phyloP scores from a whole-genome alignment of 768 basidiomycete species.

The Piloderma croceum region DNA sequence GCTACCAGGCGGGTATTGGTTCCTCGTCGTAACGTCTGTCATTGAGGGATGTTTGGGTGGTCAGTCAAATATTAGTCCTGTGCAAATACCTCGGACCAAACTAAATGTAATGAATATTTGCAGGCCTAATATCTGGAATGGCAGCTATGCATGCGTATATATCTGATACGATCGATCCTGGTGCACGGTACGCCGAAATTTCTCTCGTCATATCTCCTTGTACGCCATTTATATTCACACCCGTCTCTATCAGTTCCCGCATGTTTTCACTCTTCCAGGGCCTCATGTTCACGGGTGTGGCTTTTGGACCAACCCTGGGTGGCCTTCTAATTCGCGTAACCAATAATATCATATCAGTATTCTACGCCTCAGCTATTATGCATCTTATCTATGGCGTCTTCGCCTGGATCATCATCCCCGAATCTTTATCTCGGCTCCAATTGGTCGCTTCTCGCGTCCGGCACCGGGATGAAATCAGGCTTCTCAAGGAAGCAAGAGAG shows the following conservation, averaged over 20 bases:
- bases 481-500: constrained; percentile 11
- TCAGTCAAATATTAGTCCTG: constrained; percentile 35
- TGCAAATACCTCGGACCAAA: no score
- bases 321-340: constrained; percentile 56
- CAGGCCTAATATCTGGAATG: constrained; percentile 45
- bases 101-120: constrained; percentile 19
- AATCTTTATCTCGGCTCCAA: constrained; percentile 57
- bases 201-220: neutral
- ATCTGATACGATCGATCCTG: constrained; percentile 58
- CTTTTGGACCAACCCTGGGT: constrained; percentile 71
- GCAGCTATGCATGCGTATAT: constrained; percentile 63
- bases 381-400: constrained; percentile 47
- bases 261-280: constrained; percentile 64
- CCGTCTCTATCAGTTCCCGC: constrained; percentile 41
- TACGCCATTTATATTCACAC: constrained; percentile 4
- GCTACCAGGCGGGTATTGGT: constrained; percentile 80
- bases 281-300: constrained; percentile 67
- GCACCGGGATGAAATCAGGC: constrained; percentile 29
- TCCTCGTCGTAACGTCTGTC: constrained; percentile 58
- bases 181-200: constrained; percentile 38
- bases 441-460: constrained; percentile 37
- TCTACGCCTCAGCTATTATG: constrained; percentile 55
- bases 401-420: constrained; percentile 63
- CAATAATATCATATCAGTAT: constrained; percentile 53
- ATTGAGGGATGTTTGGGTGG: constrained; percentile 73